Evolutionary conservation across 2,329 filamentous ascomycete species (phyloP).

Genomic region (Coniochaeta sp.): DNA sequence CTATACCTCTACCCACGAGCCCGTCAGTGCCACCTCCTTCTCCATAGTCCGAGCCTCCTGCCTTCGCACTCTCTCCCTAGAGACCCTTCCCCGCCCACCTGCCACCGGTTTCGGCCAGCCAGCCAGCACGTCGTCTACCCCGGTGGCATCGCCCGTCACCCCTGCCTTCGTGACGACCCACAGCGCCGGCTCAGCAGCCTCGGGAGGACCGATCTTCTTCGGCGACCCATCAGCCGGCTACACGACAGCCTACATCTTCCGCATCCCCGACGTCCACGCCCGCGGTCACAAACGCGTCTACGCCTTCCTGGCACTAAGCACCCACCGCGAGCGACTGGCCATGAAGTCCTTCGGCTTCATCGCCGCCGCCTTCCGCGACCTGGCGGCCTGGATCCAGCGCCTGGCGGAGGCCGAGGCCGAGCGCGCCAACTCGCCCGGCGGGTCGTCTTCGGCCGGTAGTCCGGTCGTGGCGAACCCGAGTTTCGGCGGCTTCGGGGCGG

Average conservation of each 20-base stretch:
- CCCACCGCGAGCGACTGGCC: constrained; percentile 55
- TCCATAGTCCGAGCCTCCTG: constrained; percentile 61
- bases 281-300: constrained; percentile 63
- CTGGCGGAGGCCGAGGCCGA: constrained; percentile 58
- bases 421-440: constrained; percentile 29
- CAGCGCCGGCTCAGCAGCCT: constrained; percentile 44
- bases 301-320: constrained; percentile 58
- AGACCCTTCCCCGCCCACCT: constrained; percentile 53
- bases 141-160: constrained; percentile 25
- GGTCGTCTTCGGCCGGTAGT: constrained; percentile 19
- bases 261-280: constrained; percentile 59
- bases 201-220: constrained; percentile 62
- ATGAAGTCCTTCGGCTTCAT: constrained; percentile 61
- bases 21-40: constrained; percentile 53
- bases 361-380: constrained; percentile 53
- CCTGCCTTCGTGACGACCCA: constrained; percentile 46
- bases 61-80: constrained; percentile 57
- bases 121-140: constrained; percentile 27
- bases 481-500: constrained; percentile 27
- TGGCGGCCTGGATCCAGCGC: constrained; percentile 58
- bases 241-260: constrained; percentile 64
- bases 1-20: constrained; percentile 62
- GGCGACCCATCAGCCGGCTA: constrained; percentile 58
- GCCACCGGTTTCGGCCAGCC: constrained; percentile 16
- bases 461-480: constrained; percentile 31